Evolutionary conservation across 441 rosid species (phyloP).

Genomic region (Syzygium malaccense): DNA sequence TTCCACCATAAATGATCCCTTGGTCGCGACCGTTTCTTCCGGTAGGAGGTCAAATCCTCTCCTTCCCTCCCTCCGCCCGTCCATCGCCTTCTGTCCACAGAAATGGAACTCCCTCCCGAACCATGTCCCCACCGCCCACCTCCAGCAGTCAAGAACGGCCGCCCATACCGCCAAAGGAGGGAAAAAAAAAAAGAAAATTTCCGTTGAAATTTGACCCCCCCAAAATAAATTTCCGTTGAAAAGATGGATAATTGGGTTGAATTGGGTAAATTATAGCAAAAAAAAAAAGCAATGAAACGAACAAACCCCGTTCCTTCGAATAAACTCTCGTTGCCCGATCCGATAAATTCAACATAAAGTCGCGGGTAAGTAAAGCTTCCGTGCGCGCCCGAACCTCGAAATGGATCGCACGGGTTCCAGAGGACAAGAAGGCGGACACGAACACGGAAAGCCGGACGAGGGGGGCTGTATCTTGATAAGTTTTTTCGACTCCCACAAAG

Average conservation of each 20-base stretch:
- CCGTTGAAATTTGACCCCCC: not conserved
- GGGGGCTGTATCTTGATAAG: not conserved
- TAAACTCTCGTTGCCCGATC: not conserved
- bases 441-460: fast-evolving
- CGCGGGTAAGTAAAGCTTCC: not conserved
- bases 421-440: fast-evolving
- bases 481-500: not conserved
- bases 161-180: not conserved
- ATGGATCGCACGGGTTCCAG: too few relatives aligned
- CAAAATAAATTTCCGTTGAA: not conserved
- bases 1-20: not conserved
- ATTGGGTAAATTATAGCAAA: not conserved
- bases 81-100: not conserved
- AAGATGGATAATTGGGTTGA: not conserved
- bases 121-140: not conserved
- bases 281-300: not conserved
- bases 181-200: too few relatives aligned
- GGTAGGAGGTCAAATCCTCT: not conserved
- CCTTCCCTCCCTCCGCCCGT: not conserved
- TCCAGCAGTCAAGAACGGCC: not conserved
- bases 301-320: not conserved
- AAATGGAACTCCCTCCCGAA: not conserved
- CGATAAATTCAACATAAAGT: not conserved
- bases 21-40: not conserved
- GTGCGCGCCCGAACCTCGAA: fast-evolving